Evolutionary conservation across 2,329 filamentous ascomycete genomes (phyloP), one percentile per base, ranked within the genome.

Genomic region (Fusarium sp.): DNA sequence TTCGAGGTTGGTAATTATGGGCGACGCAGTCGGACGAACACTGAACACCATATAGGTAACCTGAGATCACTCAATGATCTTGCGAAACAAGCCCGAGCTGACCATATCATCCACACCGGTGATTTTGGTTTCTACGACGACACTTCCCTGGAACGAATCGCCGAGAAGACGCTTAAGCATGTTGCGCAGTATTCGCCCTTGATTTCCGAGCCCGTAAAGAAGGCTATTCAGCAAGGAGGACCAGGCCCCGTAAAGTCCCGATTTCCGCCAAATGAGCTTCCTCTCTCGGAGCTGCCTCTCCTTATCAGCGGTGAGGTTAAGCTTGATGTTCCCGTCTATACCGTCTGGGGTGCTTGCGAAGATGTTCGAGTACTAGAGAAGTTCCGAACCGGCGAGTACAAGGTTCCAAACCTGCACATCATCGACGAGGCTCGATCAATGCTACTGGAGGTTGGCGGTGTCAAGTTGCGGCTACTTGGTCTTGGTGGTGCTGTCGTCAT

Each of bases 101-200:
- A 98, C 85, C 95, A 98, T 86, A 98, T 99, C 84, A 95, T 99
- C 80, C 96, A 99, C 85, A 99, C 96, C 26, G 96, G 96, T 83
- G 96, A 99, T 83, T 99, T 99, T 82, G 96, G 96, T 73, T 99
- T 99, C 86, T 99, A 99, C 86, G 96, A 99, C 83, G 93, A 97
- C 79, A 94, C 92, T 62, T 99, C 96, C 41, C 87, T 99, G 76
- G 96, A 98, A 80, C 93, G 96, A 80, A 98, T 99, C 86, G 96
- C 96, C 45, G 96, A 99, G 84, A 99, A 99, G 87, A 99, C 96
- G 28, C 89, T 99, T 58, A 98, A 98, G 85, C 96, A 99, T 85
- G 96, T 99, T 76, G 96, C 96, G 63, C 96, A 99, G 85, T 99
- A 99, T 84, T 99, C 96, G 59, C 96, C 96, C 26, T 89, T 99